Evolutionary conservation across 78 protist species (phyloP), one percentile per base, ranked within the genome.

Genomic region (Monocercomonoides exilis): DNA sequence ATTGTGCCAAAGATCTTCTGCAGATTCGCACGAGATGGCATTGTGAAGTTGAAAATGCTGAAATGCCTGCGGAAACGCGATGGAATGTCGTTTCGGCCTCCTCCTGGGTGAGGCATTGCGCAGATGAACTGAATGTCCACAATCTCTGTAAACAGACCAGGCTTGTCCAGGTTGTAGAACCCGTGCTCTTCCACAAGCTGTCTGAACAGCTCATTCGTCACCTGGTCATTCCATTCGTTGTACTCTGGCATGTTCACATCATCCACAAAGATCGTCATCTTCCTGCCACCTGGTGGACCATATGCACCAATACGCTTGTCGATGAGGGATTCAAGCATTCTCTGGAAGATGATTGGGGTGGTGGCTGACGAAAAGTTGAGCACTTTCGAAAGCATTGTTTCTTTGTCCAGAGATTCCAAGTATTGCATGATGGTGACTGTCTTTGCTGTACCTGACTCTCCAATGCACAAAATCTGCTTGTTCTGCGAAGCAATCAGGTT

Each of bases 11-110:
- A 95, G 82, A 95, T 92, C 85, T 43, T 84, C 41, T 92, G 84
- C 46, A 95, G 85, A 2, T 94, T 80, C 44, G 38, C 45, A 29
- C 41, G 6, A 29, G 84, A 41, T 0, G 97, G 97, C 64, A 93
- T 89, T 11, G 96, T 92, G 81, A 92, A 87, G 84, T 91, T 92
- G 92, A 91, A 90, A 29, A 90, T 46, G 84, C 85, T 21, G 63
- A 93, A 94, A 77, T 92, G 96, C n/a, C 95, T 91, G 85, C 94
- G 92, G 63, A 92, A 88, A 5, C 97, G 94, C 44, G 88, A 41
- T 41, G 97, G 96, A 44, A 95, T 89, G 79, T 95, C 96, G 85
- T 94, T 92, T 41, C 91, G 87, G 32, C 97, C 97, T 1, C 95
- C 97, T 5, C 95, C 95, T 1, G 97, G 96, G 42, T 89, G 93